phyloP scores from a whole-genome alignment of 441 rosid species.

The Erodium texanum region DNA sequence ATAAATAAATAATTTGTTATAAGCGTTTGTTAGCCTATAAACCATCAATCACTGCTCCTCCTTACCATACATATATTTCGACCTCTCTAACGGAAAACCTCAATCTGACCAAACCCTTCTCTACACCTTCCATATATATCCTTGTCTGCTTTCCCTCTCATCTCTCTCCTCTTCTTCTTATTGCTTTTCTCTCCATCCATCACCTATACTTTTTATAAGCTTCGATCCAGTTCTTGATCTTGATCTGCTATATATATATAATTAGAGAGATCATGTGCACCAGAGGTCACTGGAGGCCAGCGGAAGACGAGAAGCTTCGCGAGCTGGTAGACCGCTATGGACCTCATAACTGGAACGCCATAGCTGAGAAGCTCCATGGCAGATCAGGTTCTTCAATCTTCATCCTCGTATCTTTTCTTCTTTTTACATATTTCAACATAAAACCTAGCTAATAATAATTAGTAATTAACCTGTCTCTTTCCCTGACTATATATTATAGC shows the following conservation, averaged over 20 bases:
- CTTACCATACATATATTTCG: constrained; percentile 32
- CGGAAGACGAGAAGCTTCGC: constrained; percentile 51
- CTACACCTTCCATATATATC: too few relatives aligned
- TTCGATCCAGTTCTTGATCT: too few relatives aligned
- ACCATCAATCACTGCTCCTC: constrained; percentile 62
- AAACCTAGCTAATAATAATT: too few relatives aligned
- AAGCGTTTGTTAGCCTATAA: constrained; percentile 65
- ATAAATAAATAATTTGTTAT: constrained; percentile 18
- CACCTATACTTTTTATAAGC: too few relatives aligned
- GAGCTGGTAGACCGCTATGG: constrained; percentile 51
- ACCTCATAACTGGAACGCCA: constrained; percentile 71
- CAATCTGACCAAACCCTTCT: too few relatives aligned
- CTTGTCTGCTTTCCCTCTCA: too few relatives aligned
- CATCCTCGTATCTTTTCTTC: neutral
- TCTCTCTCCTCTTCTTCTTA: too few relatives aligned
- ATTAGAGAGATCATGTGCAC: constrained; percentile 37
- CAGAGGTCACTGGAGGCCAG: constrained; percentile 67
- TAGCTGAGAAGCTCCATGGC: constrained; percentile 55
- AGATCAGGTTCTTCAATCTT: constrained; percentile 38
- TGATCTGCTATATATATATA: too few relatives aligned
- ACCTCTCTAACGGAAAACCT: constrained; percentile 41
- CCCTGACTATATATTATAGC: neutral
- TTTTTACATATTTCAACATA: neutral
- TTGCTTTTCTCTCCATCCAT: too few relatives aligned
- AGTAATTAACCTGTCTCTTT: too few relatives aligned